phyloP scores from a whole-genome alignment of 768 basidiomycete species.

The Boletellus sp. region DNA sequence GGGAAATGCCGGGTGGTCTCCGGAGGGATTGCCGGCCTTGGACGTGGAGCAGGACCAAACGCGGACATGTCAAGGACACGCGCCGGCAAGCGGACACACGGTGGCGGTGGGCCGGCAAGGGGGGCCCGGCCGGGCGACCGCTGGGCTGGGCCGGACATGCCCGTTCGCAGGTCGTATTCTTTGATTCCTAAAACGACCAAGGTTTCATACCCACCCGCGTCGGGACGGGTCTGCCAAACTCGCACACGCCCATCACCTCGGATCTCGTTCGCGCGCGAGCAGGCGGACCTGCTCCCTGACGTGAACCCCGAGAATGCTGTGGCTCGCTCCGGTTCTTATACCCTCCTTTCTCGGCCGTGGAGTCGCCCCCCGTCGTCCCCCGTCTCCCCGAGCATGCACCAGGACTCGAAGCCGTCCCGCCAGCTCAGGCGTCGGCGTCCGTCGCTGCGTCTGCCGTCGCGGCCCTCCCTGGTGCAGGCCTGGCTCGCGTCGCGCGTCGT shows the following conservation, averaged over 20 bases:
- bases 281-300: too few relatives aligned
- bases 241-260: slow-evolving; percentile 33
- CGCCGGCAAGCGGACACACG: too few relatives aligned
- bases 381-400: slow-evolving; percentile 22
- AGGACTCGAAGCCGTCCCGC: slow-evolving; percentile 20
- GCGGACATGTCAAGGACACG: slow-evolving; percentile 25
- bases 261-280: too few relatives aligned
- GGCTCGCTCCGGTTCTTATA: slow-evolving; percentile 30
- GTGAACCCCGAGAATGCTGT: slow-evolving; percentile 34
- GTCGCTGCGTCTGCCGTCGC: background rate
- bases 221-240: slow-evolving; percentile 34
- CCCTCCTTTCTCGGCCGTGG: slow-evolving; percentile 19
- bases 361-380: slow-evolving; percentile 14
- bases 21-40: background rate
- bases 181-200: slow-evolving; percentile 33
- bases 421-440: slow-evolving; percentile 16
- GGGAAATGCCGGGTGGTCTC: too few relatives aligned
- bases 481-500: slow-evolving; percentile 58
- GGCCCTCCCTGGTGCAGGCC: slow-evolving; percentile 34
- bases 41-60: slow-evolving; percentile 7
- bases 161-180: slow-evolving; percentile 1
- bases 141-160: too few relatives aligned
- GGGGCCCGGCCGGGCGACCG: too few relatives aligned
- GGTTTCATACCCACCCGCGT: slow-evolving; percentile 34
- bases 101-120: too few relatives aligned